Evolutionary conservation across 352 stramenopile genomes (phyloP).

Genomic region (Globisporangium heterothallicum): DNA sequence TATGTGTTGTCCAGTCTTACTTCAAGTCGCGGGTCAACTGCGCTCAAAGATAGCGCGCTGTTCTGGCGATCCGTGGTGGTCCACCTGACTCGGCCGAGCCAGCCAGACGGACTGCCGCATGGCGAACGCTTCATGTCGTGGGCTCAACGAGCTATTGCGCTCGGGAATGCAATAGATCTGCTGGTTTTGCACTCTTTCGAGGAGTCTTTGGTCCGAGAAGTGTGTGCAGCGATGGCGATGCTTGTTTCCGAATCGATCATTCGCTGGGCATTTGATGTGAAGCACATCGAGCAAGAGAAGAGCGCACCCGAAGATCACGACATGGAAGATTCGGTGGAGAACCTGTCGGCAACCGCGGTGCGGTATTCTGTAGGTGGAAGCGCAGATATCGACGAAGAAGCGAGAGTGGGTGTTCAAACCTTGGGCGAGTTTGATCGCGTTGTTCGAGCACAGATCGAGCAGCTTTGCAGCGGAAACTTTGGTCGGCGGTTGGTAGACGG

Average conservation of each 20-base stretch:
- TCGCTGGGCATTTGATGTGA: slow-evolving; percentile 35
- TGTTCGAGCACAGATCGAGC: slow-evolving; percentile 14
- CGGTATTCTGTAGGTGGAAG: neutral
- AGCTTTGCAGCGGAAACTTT: slow-evolving; percentile 22
- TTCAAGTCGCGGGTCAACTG: neutral
- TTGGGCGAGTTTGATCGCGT: slow-evolving; percentile 3
- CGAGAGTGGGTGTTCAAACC: neutral
- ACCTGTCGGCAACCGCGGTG: slow-evolving; percentile 5
- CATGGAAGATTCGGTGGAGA: slow-evolving; percentile 21
- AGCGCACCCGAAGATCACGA: slow-evolving; percentile 18
- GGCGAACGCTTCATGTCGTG: slow-evolving; percentile 17
- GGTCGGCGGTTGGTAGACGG: slow-evolving; percentile 28
- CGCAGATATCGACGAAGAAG: neutral
- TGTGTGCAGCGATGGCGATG: slow-evolving; percentile 19
- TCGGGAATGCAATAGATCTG: slow-evolving; percentile 36
- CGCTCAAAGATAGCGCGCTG: neutral
- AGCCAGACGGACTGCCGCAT: too few species aligned
- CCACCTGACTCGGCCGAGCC: slow-evolving; percentile 7
- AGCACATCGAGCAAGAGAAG: slow-evolving; percentile 13
- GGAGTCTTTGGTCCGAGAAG: slow-evolving; percentile 15
- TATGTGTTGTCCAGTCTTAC: slow-evolving; percentile 6
- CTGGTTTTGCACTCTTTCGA: slow-evolving; percentile 22
- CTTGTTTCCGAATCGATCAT: slow-evolving; percentile 25
- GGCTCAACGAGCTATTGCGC: slow-evolving; percentile 23
- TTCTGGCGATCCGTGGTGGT: slow-evolving; percentile 15